Percentiles rank a stretch among this genome's conserved stretches.
These are phyloP conservation scores for Secale cereale DNA, from an alignment of 176 grass and related monocot species.

Conservation along the genomic window DNA sequence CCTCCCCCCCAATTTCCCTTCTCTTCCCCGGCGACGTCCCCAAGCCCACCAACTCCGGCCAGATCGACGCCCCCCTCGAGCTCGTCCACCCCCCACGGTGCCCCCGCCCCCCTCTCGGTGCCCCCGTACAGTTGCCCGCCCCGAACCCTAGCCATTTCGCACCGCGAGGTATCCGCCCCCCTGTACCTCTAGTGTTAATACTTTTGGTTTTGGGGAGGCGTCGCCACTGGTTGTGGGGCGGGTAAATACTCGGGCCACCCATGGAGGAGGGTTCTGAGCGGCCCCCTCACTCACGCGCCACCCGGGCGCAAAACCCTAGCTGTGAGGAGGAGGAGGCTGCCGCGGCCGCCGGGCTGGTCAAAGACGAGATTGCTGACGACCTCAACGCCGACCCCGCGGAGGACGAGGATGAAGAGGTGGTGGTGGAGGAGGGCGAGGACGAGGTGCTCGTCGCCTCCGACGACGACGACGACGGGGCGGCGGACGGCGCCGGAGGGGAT, in stretches of 20 bases:
- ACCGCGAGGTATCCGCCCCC: conserved; percentile 36
- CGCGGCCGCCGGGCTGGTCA: conserved; percentile 16
- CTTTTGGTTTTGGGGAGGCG: conserved; percentile 41
- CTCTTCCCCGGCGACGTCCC: conserved; percentile 53
- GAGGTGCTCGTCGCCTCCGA: conserved; percentile 40
- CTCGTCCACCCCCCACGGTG: not conserved
- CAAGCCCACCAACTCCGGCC: conserved; percentile 18
- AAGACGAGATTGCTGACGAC: conserved; percentile 45
- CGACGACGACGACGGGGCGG: not conserved
- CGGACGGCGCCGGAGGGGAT: not conserved
- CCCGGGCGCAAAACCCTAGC: conserved; percentile 46
- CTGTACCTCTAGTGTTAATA: conserved; percentile 58
- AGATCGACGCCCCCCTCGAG: conserved; percentile 18
- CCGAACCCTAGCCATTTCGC: conserved; percentile 39
- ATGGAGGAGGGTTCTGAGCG: conserved; percentile 34
- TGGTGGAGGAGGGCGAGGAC: conserved; percentile 27
- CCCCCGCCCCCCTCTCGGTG: not conserved
- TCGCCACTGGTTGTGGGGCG: not conserved
- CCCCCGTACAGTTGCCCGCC: conserved; percentile 15
- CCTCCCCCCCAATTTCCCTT: conserved; percentile 28
- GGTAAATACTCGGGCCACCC: conserved; percentile 20
- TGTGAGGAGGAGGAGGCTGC: conserved; percentile 2
- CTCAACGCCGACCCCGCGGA: conserved; percentile 47
- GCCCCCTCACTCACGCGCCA: conserved; percentile 8
- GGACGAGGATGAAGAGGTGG: conserved; percentile 22